These are phyloP conservation scores for Thielaviopsis punctulata DNA, from an alignment of 2,329 filamentous ascomycete genomes.

Conservation along the genomic window DNA sequence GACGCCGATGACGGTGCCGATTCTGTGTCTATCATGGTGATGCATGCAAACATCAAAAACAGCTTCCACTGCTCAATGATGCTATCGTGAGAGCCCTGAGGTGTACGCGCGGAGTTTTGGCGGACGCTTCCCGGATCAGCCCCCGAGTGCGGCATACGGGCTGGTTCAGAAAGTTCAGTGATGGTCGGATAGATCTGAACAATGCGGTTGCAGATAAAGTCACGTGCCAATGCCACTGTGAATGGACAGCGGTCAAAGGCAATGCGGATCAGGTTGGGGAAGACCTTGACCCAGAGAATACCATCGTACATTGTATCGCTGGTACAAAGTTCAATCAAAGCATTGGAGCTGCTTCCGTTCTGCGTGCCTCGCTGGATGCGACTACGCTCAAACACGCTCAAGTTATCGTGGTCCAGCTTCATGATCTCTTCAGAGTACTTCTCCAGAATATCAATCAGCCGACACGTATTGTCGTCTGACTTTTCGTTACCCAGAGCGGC, in stretches of 20 bases:
- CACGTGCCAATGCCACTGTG: conserved; percentile 75
- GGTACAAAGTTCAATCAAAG: conserved; percentile 81
- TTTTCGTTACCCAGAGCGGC: conserved; percentile 55
- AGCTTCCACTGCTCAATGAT: conserved; percentile 96
- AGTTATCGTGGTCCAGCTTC: conserved; percentile 78
- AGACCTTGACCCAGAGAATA: conserved; percentile 94
- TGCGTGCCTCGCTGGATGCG: conserved; percentile 79
- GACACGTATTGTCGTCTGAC: conserved; percentile 26
- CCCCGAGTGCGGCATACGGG: conserved; percentile 46
- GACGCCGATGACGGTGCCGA: conserved; percentile 30
- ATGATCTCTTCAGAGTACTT: conserved; percentile 77
- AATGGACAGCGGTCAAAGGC: conserved; percentile 84
- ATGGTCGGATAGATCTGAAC: conserved; percentile 86
- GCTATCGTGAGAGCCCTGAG: conserved; percentile 63
- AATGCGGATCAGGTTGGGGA: conserved; percentile 82
- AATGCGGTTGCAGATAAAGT: conserved; percentile 82
- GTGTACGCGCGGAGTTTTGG: conserved; percentile 31
- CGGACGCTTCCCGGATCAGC: conserved; percentile 39
- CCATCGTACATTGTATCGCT: conserved; percentile 91
- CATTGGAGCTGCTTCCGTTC: conserved; percentile 67
- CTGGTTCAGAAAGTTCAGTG: conserved; percentile 57
- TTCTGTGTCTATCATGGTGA: conserved; percentile 74
- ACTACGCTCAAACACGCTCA: conserved; percentile 84
- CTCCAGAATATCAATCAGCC: conserved; percentile 85
- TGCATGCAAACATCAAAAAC: conserved; percentile 93